phyloP scores from a whole-genome alignment of 768 basidiomycete species.

The Boletellus ananas region DNA sequence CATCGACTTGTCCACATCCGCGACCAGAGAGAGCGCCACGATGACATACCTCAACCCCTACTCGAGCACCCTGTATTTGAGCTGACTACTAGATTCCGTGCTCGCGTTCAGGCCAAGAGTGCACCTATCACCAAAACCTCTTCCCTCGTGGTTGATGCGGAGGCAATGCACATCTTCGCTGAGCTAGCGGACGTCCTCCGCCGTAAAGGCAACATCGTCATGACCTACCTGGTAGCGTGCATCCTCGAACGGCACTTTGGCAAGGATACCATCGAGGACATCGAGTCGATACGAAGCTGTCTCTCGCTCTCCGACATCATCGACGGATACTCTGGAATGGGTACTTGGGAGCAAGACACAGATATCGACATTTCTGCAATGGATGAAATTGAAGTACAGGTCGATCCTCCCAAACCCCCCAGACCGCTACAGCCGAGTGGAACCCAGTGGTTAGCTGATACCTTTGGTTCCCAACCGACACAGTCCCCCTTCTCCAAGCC shows the following conservation, averaged over 20 bases:
- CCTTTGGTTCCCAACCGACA: constrained; percentile 28
- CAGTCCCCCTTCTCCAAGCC: constrained; percentile 19
- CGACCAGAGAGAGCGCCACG: constrained; percentile 73
- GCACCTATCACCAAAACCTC: constrained; percentile 71
- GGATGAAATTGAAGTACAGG: constrained; percentile 21
- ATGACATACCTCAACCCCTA: constrained; percentile 66
- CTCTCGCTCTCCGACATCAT: constrained; percentile 62
- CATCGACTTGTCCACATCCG: constrained; percentile 90
- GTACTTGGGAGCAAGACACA: constrained; percentile 22
- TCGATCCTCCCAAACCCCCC: constrained; percentile 6
- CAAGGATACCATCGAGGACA: constrained; percentile 72
- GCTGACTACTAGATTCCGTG: constrained; percentile 76
- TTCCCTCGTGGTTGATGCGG: constrained; percentile 54
- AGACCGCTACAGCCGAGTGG: constrained; percentile 24
- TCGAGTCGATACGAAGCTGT: constrained; percentile 59
- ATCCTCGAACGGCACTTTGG: constrained; percentile 85
- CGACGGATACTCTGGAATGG: constrained; percentile 48
- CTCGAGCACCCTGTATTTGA: constrained; percentile 73
- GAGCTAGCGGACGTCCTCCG: constrained; percentile 59
- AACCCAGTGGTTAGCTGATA: constrained; percentile 32
- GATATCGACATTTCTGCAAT: constrained; percentile 25
- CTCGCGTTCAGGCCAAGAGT: constrained; percentile 76
- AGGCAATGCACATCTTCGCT: constrained; percentile 63
- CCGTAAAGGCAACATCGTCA: constrained; percentile 58
- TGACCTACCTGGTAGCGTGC: constrained; percentile 88